Base-by-base conservation (phyloP, 1,284 basidiomycete species). In the Pseudozyma hubeiensis region DNA sequence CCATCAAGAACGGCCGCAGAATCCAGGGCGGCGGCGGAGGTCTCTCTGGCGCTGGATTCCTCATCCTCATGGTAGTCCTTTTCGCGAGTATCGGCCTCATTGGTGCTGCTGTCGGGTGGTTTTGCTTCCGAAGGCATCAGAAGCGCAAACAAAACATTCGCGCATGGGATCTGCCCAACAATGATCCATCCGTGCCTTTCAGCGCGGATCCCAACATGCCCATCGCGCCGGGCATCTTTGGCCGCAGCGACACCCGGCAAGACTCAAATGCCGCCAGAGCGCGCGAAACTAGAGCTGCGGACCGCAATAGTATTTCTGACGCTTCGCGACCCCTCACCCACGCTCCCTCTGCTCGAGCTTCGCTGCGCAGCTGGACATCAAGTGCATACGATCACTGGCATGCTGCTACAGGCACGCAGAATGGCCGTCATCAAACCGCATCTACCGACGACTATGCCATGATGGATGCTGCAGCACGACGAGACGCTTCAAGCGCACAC, bases 341-440 rank as follows among this genome's bases (percentile, higher is more conserved):
- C 39, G 64, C 53, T 5, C 41, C 58, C 5, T 68, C 71, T 6
- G 40, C 17, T n/a, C 65, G 71, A 9, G 58, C 17, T 29, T 74
- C 71, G 8, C 37, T 74, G 59, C 62, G 71, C 6, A 69, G 71
- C 49, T 74, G 71, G 71, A 65, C 71, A 5, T 74, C 71, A 19
- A 59, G 61, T 40, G 70, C 62, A 4, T 63, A 62, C 35, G 71
- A 74, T 13, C 53, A 55, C 16, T 34, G 63, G 31, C 59, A 56
- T 10, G 29, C 53, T 6, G 59, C 54, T n/a, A 52, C 60, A 3
- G 56, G 55, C 31, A 35, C n/a, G 17, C 50, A 34, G 16, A 37
- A 43, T 37, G 48, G 45, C 40, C 24, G 39, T 8, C 54, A 49
- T 31, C 53, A 44, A 16, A 49, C 41, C 14, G 29, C 46, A 16